phyloP scores from a whole-genome alignment of 73 alveolate genomes.

The Loxodes magnus region DNA sequence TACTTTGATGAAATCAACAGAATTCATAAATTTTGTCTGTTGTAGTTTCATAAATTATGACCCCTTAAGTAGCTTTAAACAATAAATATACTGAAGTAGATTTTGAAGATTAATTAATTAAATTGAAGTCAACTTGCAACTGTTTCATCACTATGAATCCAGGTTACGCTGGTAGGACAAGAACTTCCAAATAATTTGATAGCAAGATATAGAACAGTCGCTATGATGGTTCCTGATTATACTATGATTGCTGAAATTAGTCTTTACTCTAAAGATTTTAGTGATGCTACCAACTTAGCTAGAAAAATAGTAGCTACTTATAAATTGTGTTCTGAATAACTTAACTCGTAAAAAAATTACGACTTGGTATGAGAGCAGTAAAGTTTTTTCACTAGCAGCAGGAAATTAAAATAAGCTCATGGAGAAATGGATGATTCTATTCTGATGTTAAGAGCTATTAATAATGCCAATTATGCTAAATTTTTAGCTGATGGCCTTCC shows the following conservation, averaged over 20 bases:
- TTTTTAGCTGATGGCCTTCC: conserved; percentile 94
- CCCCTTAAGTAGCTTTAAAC: conserved; percentile 79
- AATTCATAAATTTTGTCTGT: conserved; percentile 89
- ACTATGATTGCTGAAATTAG: conserved; percentile 95
- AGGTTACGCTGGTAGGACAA: conserved; percentile 93
- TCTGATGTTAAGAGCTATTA: conserved; percentile 92
- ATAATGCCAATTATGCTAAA: conserved; percentile 96
- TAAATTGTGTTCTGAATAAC: conserved; percentile 91
- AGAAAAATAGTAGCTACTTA: conserved; percentile 89
- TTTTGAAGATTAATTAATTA: conserved; percentile 83
- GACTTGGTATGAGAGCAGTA: conserved; percentile 97
- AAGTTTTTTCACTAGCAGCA: conserved; percentile 88
- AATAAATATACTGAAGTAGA: conserved; percentile 66
- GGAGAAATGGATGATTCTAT: conserved; percentile 79
- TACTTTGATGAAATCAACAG: conserved; percentile 99
- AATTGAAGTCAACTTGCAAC: conserved; percentile 79
- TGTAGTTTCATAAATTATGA: conserved; percentile 70
- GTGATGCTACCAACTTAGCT: conserved; percentile 86
- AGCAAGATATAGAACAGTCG: conserved; percentile 92
- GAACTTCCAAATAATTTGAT: conserved; percentile 94
- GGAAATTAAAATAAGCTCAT: conserved; percentile 84
- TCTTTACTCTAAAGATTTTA: conserved; percentile 92
- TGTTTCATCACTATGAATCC: conserved; percentile 98
- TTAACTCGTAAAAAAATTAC: conserved; percentile 90
- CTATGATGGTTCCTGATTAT: conserved; percentile 98